Evolutionary conservation across 495 filamentous ascomycete genomes (phyloP), one percentile per base, ranked within the genome.

Genomic region (Halenospora varia): DNA sequence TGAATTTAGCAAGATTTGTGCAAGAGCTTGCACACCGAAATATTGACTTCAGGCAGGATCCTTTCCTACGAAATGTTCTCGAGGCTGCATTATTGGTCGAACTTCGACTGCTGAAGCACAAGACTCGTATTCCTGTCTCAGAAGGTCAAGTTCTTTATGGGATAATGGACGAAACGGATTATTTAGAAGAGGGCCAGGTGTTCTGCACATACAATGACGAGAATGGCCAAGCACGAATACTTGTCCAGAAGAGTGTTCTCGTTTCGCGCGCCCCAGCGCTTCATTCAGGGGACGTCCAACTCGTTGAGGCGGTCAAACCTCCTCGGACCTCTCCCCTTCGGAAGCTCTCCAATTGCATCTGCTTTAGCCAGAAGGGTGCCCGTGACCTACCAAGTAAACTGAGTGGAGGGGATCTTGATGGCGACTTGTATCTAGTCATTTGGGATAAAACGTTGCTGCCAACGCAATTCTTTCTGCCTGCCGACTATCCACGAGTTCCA

Each of bases 341-440:
- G 0, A 61, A 71, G 1, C 71, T 89, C 1, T 71, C 73, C 10
- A 94, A 94, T 63, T 89, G 88, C 55, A 76, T 96, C n/a, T 81
- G 87, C 2, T 94, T 96, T 66, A 87, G 83, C 49, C 79, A 81
- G 59, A 71, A 82, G 19, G 90, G 90, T 0, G 46, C 63, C 2
- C 79, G 90, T 24, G 89, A 92, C 64, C 73, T 94, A 0, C 89
- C 90, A 1, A 90, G 86, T 56, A 77, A 84, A 62, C 77, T 94
- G 0, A 83, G 84, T 24, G 90, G 90, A 0, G 90, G 90, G 15
- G 90, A 94, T 71, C 75, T 96, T 1, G 90, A 96, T 59, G 90
- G 90, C 0, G 89, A 92, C 68, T 66, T 86, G 1, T 96, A 86
- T 63, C 83, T 90, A 57, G 71, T 94, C 51, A 86, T 93, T 39